Conservation (phyloP, 2,329 filamentous ascomycete genomes). For the Verticillium klebahnii region DNA sequence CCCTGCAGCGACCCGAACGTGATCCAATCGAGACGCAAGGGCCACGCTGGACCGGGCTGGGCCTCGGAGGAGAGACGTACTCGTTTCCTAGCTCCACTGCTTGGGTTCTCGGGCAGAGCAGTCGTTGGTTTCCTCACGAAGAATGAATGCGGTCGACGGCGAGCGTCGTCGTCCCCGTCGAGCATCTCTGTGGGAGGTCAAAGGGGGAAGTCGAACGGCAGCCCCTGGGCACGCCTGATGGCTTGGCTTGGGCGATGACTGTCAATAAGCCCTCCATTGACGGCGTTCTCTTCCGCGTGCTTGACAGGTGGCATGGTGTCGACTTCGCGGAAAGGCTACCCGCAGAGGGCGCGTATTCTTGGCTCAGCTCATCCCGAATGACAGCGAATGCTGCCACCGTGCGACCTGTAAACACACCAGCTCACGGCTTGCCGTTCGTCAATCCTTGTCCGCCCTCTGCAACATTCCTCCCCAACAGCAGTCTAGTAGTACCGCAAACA, state of each 20-base stretch:
- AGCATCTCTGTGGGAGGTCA: too few species aligned
- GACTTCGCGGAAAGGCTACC: neutral
- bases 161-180: too few species aligned
- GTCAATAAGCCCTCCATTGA: neutral
- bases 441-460: neutral
- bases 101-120: neutral
- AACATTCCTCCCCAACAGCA: neutral
- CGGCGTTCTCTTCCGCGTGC: constrained; percentile 1
- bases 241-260: neutral
- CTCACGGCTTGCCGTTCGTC: neutral
- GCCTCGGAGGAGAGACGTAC: neutral
- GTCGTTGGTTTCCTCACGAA: too few species aligned
- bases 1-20: neutral
- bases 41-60: neutral
- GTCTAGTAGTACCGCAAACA: neutral
- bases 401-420: neutral
- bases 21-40: neutral
- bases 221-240: too few species aligned
- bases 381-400: neutral
- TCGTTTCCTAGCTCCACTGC: too few species aligned
- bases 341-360: neutral
- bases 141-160: too few species aligned
- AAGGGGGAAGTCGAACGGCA: too few species aligned
- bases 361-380: neutral
- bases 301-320: constrained; percentile 3